Conservation (phyloP, 805 yeast species). For the Clavispora santaluciae region DNA sequence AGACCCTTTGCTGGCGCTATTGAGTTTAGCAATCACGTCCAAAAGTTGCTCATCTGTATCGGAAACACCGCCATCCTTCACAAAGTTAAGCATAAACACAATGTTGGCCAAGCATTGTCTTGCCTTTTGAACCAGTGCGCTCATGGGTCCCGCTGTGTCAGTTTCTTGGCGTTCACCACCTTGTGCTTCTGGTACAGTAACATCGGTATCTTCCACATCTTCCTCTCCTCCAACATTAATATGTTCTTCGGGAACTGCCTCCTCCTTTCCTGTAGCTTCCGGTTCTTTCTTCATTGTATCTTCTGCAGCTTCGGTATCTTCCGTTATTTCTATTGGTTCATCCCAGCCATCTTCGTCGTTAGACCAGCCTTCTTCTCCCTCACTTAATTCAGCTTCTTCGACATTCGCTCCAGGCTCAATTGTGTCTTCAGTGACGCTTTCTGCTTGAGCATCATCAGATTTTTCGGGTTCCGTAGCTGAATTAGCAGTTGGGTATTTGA, state of each 20-base stretch:
- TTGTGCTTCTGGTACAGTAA: neutral
- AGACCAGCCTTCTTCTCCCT: neutral
- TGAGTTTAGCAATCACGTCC: neutral
- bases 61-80: neutral
- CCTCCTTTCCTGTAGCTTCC: neutral
- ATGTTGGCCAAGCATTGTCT: slow-evolving; percentile 19
- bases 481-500: no score
- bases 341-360: neutral
- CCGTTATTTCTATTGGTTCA: neutral
- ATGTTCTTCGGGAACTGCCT: neutral
- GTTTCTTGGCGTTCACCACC: neutral
- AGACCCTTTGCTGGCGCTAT: slow-evolving; percentile 2
- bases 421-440: neutral
- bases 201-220: neutral
- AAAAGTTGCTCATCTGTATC: slow-evolving; percentile 1
- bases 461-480: no score
- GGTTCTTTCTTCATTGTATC: neutral
- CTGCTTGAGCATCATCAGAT: no score
- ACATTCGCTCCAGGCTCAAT: no score
- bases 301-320: neutral
- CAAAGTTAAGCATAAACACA: slow-evolving; percentile 19
- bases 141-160: neutral
- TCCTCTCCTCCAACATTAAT: neutral
- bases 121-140: slow-evolving; percentile 2
- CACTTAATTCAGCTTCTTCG: neutral